These are phyloP conservation scores for Parietichytrium sp. DNA, from an alignment of 108 stramenopile genomes.

Conservation along the genomic window DNA sequence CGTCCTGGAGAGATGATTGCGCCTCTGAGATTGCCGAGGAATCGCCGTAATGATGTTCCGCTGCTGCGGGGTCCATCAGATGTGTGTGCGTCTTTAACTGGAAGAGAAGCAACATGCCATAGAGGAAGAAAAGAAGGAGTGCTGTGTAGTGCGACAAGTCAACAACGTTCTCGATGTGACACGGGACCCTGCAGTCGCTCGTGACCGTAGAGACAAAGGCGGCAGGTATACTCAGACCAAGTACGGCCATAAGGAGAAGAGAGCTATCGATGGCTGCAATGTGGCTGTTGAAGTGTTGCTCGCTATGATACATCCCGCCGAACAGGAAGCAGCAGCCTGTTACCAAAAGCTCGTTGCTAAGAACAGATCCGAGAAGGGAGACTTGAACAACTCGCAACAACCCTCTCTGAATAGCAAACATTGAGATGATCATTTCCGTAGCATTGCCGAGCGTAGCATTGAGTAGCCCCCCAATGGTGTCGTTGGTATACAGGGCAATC, in stretches of 20 bases:
- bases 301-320: constrained; percentile 80
- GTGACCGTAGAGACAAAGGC: not conserved
- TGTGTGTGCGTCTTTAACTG: constrained; percentile 84
- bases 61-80: constrained; percentile 65
- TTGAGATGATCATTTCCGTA: constrained; percentile 83
- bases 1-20: no score
- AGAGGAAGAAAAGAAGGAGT: constrained; percentile 80
- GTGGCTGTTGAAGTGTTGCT: constrained; percentile 78
- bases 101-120: constrained; percentile 81
- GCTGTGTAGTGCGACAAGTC: constrained; percentile 77
- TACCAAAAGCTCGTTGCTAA: constrained; percentile 87
- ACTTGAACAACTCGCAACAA: constrained; percentile 86
- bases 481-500: constrained; percentile 87
- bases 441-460: constrained; percentile 97
- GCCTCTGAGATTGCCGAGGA: not conserved
- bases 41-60: not conserved
- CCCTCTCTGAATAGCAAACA: constrained; percentile 70
- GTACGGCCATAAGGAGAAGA: constrained; percentile 58
- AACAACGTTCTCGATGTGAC: constrained; percentile 50
- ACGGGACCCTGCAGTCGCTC: constrained; percentile 24
- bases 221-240: constrained; percentile 17
- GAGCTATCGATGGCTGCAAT: constrained; percentile 74
- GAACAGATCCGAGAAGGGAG: constrained; percentile 89
- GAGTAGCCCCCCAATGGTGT: constrained; percentile 87
- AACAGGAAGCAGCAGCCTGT: constrained; percentile 92